Conservation (phyloP, 257 asterid genomes). For the Mitragyna speciosa region DNA sequence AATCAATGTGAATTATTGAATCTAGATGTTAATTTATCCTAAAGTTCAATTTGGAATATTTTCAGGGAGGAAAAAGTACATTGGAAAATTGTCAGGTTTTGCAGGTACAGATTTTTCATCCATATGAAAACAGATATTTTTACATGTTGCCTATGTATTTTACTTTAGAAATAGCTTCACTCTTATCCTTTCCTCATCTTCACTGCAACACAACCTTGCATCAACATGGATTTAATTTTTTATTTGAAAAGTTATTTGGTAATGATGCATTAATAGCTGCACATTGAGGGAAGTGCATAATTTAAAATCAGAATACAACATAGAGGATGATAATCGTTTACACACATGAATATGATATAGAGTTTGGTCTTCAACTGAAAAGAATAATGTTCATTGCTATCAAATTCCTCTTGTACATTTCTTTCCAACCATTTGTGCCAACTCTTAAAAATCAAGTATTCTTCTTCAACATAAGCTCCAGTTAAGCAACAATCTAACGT, state of each 20-base stretch:
- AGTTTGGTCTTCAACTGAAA: background rate
- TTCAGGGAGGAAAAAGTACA: slow-evolving; percentile 95
- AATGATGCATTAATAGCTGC: background rate
- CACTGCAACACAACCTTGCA: background rate
- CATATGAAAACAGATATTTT: background rate
- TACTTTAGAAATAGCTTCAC: background rate
- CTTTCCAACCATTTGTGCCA: background rate
- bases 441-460: background rate
- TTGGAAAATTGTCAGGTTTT: slow-evolving; percentile 92
- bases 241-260: background rate
- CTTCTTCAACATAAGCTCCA: background rate
- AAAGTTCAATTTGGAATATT: slow-evolving; percentile 14
- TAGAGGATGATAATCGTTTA: background rate
- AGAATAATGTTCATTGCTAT: background rate
- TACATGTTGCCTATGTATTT: background rate
- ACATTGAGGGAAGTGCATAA: background rate
- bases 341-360: background rate
- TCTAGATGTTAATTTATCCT: background rate
- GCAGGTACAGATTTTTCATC: slow-evolving; percentile 54
- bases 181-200: background rate
- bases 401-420: background rate
- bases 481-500: background rate
- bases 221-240: background rate
- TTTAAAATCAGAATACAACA: background rate
- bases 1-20: background rate